A percentile compares a stretch with the other conserved stretches of the same genome.
phyloP scores from a whole-genome alignment of 257 asterid genomes.

The Fraxinus cuspidata region DNA sequence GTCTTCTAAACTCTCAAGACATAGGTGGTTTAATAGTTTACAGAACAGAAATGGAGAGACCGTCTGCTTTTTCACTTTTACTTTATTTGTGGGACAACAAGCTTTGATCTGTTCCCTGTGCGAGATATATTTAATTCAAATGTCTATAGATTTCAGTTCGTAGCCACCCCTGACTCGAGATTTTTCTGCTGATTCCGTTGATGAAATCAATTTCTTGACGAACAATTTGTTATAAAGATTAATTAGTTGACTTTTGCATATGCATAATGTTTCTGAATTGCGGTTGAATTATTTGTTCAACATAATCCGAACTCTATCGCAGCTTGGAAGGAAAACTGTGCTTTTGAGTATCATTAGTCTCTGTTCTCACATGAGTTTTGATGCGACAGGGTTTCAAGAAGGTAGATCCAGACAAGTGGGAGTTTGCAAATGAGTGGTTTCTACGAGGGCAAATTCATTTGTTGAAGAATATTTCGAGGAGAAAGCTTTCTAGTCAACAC shows the following conservation, averaged over 20 bases:
- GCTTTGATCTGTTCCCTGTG: background rate
- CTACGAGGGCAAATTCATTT: constrained; percentile 44
- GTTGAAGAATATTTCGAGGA: constrained; percentile 42
- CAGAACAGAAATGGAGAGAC: background rate
- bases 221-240: background rate
- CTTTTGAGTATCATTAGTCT: background rate
- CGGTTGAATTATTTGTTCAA: background rate
- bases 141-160: too few species aligned
- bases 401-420: constrained; percentile 56
- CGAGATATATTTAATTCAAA: too few species aligned
- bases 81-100: background rate
- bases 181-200: background rate
- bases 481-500: constrained; percentile 33
- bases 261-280: background rate
- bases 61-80: background rate
- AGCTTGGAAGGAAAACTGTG: background rate
- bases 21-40: background rate
- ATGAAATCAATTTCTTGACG: background rate
- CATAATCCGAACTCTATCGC: background rate
- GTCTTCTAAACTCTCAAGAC: background rate
- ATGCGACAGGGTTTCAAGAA: constrained; percentile 45
- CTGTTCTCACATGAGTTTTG: background rate
- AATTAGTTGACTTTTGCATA: background rate
- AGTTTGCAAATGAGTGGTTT: constrained; percentile 55
- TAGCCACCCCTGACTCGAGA: too few species aligned